These are phyloP conservation scores for Erythrophleum fordii DNA, from an alignment of 306 rosid species.

Conservation along the genomic window DNA sequence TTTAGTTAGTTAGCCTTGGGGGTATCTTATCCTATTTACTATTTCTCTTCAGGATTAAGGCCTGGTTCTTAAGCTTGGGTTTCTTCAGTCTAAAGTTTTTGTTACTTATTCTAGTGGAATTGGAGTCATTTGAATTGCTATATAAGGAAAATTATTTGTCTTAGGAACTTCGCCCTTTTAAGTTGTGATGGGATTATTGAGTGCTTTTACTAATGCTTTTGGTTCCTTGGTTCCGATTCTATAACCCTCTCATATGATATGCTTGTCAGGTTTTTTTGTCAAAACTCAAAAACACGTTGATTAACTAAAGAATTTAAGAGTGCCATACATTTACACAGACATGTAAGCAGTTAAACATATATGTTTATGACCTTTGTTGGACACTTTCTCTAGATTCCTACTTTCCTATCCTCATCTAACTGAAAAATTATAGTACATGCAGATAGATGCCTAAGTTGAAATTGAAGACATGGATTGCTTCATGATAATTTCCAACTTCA, in stretches of 20 bases:
- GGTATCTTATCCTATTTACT: neutral
- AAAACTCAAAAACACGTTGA: constrained; percentile 11
- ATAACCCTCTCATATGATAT: constrained; percentile 17
- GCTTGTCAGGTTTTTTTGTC: neutral
- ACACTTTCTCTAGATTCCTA: neutral
- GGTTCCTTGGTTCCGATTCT: neutral
- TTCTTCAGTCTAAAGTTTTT: neutral
- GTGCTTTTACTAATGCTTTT: neutral
- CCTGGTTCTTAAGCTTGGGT: neutral
- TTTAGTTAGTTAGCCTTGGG: neutral
- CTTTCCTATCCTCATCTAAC: neutral
- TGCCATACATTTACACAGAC: neutral
- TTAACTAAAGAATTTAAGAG: neutral
- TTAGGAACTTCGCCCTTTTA: neutral
- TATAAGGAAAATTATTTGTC: neutral
- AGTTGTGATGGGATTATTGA: neutral
- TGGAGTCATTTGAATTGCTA: neutral
- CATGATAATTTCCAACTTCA: too few relatives aligned
- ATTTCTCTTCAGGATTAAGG: neutral
- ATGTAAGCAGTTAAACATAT: neutral
- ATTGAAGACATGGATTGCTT: neutral
- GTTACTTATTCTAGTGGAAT: neutral
- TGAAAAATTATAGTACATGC: constrained; percentile 1
- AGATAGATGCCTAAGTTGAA: constrained; percentile 24
- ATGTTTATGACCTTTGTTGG: neutral